A percentile compares a stretch with the other conserved stretches of the same genome.
phyloP scores from a whole-genome alignment of 495 filamentous ascomycete species.

The Apodospora peruviana region DNA sequence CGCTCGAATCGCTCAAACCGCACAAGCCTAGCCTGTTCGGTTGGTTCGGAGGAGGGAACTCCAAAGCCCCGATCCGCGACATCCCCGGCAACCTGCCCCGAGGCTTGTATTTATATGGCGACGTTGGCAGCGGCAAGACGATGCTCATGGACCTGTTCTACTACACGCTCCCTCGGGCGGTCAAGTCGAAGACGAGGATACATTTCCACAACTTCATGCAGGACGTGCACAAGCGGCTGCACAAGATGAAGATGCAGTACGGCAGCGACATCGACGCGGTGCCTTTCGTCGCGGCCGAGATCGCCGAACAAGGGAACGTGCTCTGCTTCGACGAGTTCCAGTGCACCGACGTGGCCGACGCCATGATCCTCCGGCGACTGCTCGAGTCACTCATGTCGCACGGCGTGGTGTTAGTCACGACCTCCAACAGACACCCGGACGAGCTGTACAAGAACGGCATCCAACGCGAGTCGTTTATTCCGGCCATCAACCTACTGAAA shows the following conservation, averaged over 20 bases:
- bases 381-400: slow-evolving; percentile 89
- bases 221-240: slow-evolving; percentile 88
- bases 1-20: slow-evolving; percentile 62
- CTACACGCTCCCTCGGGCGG: slow-evolving; percentile 78
- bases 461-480: slow-evolving; percentile 90
- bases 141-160: slow-evolving; percentile 99
- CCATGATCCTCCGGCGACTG: slow-evolving; percentile 91
- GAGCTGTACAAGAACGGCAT: slow-evolving; percentile 98
- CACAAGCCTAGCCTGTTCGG: slow-evolving; percentile 65
- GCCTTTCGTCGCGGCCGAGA: slow-evolving; percentile 87
- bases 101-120: slow-evolving; percentile 91
- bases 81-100: slow-evolving; percentile 73
- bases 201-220: slow-evolving; percentile 99
- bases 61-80: slow-evolving; percentile 25
- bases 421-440: slow-evolving; percentile 92
- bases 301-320: slow-evolving; percentile 78
- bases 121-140: slow-evolving; percentile 97
- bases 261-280: slow-evolving; percentile 89
- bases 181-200: slow-evolving; percentile 83
- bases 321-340: slow-evolving; percentile 99
- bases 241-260: slow-evolving; percentile 80
- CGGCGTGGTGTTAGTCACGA: slow-evolving; percentile 93
- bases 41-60: slow-evolving; percentile 51
- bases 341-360: slow-evolving; percentile 97
- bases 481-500: slow-evolving; percentile 89